phyloP scores from a whole-genome alignment of 192 early-diverging fungal genomes.

The Dissophora ornata region DNA sequence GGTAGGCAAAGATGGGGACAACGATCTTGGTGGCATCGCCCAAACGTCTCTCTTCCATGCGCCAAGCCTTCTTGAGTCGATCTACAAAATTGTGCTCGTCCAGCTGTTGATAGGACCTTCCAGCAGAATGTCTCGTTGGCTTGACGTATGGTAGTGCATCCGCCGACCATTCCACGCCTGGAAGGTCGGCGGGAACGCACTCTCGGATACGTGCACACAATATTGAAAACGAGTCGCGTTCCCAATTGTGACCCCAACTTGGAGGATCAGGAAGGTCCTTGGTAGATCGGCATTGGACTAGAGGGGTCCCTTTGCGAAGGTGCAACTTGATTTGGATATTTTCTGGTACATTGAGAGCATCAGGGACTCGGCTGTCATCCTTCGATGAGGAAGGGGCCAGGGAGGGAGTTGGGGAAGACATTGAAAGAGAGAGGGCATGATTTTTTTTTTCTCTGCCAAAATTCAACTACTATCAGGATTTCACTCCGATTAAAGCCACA shows the following conservation, averaged over 20 bases:
- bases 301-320: neutral
- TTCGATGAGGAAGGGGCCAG: neutral
- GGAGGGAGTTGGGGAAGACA: neutral
- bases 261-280: constrained; percentile 1
- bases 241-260: neutral
- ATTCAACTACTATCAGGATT: too few species aligned
- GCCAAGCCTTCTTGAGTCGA: neutral
- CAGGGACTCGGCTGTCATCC: neutral
- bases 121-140: neutral
- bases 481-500: too few species aligned
- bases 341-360: neutral
- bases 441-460: too few species aligned
- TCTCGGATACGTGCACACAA: neutral
- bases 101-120: neutral
- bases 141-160: neutral
- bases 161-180: neutral
- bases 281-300: neutral
- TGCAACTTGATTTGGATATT: neutral
- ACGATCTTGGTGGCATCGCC: neutral
- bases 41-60: neutral
- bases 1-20: neutral
- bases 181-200: neutral
- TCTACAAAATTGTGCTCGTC: neutral
- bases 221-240: neutral
- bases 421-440: too few species aligned